phyloP scores from a whole-genome alignment of 1,139 yeast species.

The Hyphopichia khmerensis region DNA sequence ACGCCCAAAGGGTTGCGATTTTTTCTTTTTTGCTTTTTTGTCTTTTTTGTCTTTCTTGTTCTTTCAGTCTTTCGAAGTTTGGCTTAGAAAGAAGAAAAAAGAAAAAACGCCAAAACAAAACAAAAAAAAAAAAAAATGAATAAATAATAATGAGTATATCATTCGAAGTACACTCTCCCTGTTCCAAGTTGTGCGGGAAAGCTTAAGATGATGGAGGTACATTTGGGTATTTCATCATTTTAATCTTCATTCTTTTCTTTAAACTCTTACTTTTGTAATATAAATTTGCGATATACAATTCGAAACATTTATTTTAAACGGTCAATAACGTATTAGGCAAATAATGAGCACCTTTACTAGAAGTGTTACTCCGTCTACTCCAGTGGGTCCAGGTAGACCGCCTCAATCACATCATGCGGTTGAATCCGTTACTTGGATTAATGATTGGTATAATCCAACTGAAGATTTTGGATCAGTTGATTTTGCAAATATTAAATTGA shows the following conservation, averaged over 20 bases:
- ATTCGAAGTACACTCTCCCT: no score
- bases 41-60: not conserved
- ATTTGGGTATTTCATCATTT: no score
- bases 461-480: conserved; percentile 10
- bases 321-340: no score
- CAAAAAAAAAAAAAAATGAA: no score
- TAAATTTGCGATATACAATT: no score
- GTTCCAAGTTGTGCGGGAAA: no score
- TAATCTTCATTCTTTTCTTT: no score
- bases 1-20: not conserved
- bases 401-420: conserved; percentile 1
- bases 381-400: not conserved
- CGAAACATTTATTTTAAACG: no score
- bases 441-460: conserved; percentile 41
- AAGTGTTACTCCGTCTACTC: conserved; percentile 3
- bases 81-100: not conserved
- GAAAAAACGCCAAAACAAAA: not conserved
- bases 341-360: conserved; percentile 2
- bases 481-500: conserved; percentile 22
- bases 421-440: conserved; percentile 26
- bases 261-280: no score
- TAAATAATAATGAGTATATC: no score
- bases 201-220: no score
- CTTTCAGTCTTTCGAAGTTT: no score
- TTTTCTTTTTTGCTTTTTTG: not conserved